phyloP scores from a whole-genome alignment of 176 grass and related monocot genomes.

The Echinochloa phyllopogon region DNA sequence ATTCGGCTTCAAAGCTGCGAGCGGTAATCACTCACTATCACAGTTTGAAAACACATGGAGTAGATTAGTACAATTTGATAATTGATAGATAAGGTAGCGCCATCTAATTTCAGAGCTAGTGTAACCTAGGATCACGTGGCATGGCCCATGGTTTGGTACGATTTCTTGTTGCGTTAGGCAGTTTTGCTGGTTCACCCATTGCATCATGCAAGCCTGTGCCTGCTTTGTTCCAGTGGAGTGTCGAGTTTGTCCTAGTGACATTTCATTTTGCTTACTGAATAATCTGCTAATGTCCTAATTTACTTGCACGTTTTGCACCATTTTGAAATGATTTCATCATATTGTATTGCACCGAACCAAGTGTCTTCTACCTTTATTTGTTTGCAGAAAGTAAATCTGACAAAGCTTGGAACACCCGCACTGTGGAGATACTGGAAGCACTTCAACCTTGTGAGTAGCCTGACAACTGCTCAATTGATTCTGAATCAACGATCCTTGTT shows the following conservation, averaged over 20 bases:
- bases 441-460: constrained; percentile 74
- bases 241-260: not conserved
- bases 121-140: constrained; percentile 43
- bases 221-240: constrained; percentile 14
- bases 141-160: constrained; percentile 39
- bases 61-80: not conserved
- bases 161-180: constrained; percentile 1
- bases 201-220: constrained; percentile 8
- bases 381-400: constrained; percentile 77
- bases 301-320: not conserved
- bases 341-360: not conserved
- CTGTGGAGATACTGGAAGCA: constrained; percentile 92
- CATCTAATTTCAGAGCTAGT: constrained; percentile 16
- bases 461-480: not conserved
- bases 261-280: not conserved
- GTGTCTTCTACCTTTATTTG: not conserved
- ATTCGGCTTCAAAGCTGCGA: constrained; percentile 45
- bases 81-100: not conserved
- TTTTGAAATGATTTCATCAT: too few relatives aligned
- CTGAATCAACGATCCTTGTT: not conserved
- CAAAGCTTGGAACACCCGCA: constrained; percentile 72
- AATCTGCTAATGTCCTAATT: not conserved
- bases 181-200: constrained; percentile 7
- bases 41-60: not conserved
- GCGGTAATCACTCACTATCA: constrained; percentile 49